phyloP scores from a whole-genome alignment of 331 rosid species.

The Quercus tomentella region DNA sequence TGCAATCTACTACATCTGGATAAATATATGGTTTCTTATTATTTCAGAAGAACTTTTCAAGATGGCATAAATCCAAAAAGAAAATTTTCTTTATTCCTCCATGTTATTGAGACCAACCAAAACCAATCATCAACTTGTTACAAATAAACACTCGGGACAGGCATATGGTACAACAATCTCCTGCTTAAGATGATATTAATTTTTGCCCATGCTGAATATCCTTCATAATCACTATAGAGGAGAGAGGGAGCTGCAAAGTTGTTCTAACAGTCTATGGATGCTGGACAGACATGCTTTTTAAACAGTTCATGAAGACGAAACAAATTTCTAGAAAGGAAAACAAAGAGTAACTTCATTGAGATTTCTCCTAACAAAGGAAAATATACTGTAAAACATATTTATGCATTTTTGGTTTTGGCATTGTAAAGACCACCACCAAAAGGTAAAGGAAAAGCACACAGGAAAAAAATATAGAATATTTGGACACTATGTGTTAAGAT shows the following conservation, averaged over 20 bases:
- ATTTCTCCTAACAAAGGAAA: neutral
- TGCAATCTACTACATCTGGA: neutral
- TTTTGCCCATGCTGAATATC: neutral
- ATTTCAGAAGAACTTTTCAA: constrained; percentile 3
- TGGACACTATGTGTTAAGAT: neutral
- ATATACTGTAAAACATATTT: neutral
- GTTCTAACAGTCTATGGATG: neutral
- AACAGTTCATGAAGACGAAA: neutral
- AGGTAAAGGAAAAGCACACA: neutral
- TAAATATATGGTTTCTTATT: neutral
- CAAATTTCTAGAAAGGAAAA: neutral
- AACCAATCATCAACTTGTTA: neutral
- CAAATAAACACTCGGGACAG: neutral
- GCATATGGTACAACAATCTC: neutral
- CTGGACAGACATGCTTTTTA: neutral
- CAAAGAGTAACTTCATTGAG: constrained; percentile 1
- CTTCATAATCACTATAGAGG: neutral
- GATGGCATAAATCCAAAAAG: neutral
- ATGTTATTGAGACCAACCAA: neutral
- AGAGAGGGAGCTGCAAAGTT: neutral
- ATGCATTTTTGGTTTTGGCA: neutral
- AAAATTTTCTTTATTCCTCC: neutral
- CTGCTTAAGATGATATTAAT: neutral
- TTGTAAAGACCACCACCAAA: neutral
- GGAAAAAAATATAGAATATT: neutral